Evolutionary conservation across 2,329 filamentous ascomycete species (phyloP), one percentile per base, ranked within the genome.

Genomic region (Curvularia verruculosa): DNA sequence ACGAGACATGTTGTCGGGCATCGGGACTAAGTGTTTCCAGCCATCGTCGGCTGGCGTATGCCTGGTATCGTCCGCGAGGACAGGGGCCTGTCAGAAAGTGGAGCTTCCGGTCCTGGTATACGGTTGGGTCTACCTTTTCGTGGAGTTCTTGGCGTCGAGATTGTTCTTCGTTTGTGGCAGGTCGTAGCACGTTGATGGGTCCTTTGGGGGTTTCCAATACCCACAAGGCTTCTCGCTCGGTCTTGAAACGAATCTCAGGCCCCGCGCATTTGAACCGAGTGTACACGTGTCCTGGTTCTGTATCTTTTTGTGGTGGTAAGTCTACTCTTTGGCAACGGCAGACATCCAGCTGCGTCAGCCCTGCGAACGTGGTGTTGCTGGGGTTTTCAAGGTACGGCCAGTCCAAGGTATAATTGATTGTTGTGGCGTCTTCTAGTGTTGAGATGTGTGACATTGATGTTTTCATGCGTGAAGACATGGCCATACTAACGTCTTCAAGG

Each of bases 381-480:
- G 72, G 71, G 34, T 71, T 66, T 3, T 71, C 63, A 5, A 75
- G 60, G 53, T 66, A 60, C 4, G 66, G 64, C 67, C 70, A 74
- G 18, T 56, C 45, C 15, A 73, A 61, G 6, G 55, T 51, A 73
- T 75, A 75, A 52, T 74, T 76, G 36, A 82, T 63, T 2, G 68
- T 69, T 18, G 67, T 71, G 5, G 74, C 53, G 10, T 76, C 72
- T 49, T 76, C 67, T 5, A 75, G 76, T 52, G 74, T 67, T 21
- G 63, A 61, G n/a, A 59, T 19, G 69, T 57, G 45, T 67, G 61
- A 41, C 57, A 52, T 51, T 70, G 69, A 28, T 60, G 43, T 46
- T 49, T 40, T 37, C 55, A 57, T 19, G 67, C 45, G 28, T 56
- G 15, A 56, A 43, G 24, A 56, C 64, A 41, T 70, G 51, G 50